Base-by-base conservation (phyloP, 805 yeast genomes). In the Phaffomyces antillensis region DNA sequence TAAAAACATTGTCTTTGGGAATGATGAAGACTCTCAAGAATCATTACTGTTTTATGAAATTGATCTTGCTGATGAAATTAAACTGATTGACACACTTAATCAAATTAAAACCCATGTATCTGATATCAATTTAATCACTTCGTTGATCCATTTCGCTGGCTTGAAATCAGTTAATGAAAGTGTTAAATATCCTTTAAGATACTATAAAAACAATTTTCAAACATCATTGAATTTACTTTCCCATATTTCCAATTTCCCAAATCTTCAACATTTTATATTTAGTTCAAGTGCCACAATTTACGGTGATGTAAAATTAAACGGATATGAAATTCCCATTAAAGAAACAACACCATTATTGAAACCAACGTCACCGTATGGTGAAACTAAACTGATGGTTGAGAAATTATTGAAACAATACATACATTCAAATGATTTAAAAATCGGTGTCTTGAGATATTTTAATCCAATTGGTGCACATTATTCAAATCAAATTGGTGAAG, bases 381-480 rank as follows among this genome's bases (percentile, higher is more conserved):
- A 73, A 44, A 83, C 93, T 44, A 86, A 86, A 66, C 64, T 69
- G 42, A 65, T 77, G 51, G 80, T 81, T 48, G 95, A 86, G 64
- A 69, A 73, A 44, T n/a, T 44, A 13, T 26, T 53, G 38, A 36
- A 36, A 12, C 42, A 41, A 7, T 46, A 73, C 83, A 44, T 64
- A 77, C 24, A 67, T 76, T 9, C 17, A 13, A 53, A 53, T 63
- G 73, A 37, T 3, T 76, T 79, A 79, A 66, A 67, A 36, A 63
- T 71, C 35, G 91, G 89, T 5, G 71, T 84, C 41, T 67, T 86
- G 56, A 73, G 93, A 46, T 86, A 85, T 64, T 86, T 84, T 68
- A 85, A 86, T 58, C 93, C 95, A 32, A 83, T 84, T 52, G 95
- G 95, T 34, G 91, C 93, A 16, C 95, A 86, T 59, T 86, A 90